Conservation (phyloP, 2,329 filamentous ascomycete species). For the Apiospora saccharicola region DNA sequence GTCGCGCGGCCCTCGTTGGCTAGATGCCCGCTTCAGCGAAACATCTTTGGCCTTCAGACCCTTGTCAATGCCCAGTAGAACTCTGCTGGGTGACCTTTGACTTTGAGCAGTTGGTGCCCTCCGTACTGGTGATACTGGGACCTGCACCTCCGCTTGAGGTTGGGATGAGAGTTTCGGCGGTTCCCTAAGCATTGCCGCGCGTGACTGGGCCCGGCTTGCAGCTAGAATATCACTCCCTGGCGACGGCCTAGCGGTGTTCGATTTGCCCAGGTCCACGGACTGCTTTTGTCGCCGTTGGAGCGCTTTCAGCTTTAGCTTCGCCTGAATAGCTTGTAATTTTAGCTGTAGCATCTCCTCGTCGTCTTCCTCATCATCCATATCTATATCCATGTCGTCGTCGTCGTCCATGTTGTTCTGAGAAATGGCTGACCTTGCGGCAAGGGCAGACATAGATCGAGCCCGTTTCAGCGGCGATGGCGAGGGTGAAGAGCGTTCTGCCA, state of each 20-base stretch:
- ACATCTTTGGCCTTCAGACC: constrained; percentile 81
- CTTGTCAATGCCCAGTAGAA: constrained; percentile 89
- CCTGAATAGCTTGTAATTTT: constrained; percentile 87
- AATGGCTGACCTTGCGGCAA: constrained; percentile 32
- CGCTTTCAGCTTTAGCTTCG: constrained; percentile 85
- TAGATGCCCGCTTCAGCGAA: constrained; percentile 78
- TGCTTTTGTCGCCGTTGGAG: constrained; percentile 63
- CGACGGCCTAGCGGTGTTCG: constrained; percentile 7
- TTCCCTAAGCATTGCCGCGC: constrained; percentile 30
- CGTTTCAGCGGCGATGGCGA: constrained; percentile 71
- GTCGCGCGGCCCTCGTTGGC: constrained; percentile 47
- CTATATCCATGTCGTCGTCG: constrained; percentile 47
- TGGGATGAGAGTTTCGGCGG: constrained; percentile 34
- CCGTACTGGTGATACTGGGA: constrained; percentile 78
- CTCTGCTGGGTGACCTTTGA: constrained; percentile 78
- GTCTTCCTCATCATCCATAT: constrained; percentile 57
- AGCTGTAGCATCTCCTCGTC: constrained; percentile 91
- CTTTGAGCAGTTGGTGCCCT: constrained; percentile 57
- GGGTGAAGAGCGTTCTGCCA: constrained; percentile 71
- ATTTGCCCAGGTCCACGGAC: constrained; percentile 18
- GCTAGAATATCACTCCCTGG: constrained; percentile 32
- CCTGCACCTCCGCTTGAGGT: constrained; percentile 63
- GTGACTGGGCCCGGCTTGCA: constrained; percentile 33
- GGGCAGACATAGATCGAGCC: constrained; percentile 45
- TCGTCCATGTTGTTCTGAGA: constrained; percentile 36